phyloP scores from a whole-genome alignment of 2,329 filamentous ascomycete species.

The Monascus ruber region DNA sequence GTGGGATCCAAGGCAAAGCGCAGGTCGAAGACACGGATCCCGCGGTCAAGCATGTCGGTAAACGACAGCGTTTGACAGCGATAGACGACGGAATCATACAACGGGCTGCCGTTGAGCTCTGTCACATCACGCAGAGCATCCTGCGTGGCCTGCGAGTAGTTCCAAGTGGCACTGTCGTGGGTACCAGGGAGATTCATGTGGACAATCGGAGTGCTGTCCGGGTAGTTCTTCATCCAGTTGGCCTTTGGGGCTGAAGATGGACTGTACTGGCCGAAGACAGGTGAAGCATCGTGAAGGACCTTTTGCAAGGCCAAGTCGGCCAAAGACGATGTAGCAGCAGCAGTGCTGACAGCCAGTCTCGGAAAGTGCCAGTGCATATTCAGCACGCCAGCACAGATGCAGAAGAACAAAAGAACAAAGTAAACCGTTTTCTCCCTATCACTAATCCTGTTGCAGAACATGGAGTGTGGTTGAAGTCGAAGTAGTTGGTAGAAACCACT shows the following conservation, averaged over 20 bases:
- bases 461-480: neutral
- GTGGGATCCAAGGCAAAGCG: slow-evolving; percentile 39
- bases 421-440: neutral
- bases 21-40: slow-evolving; percentile 41
- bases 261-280: slow-evolving; percentile 32
- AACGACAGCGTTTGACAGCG: slow-evolving; percentile 34
- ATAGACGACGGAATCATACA: slow-evolving; percentile 20
- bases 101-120: slow-evolving; percentile 24
- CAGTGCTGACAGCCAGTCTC: neutral
- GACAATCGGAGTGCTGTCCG: slow-evolving; percentile 32
- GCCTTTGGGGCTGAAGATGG: slow-evolving; percentile 14
- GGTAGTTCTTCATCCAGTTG: slow-evolving; percentile 37
- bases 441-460: neutral
- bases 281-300: slow-evolving; percentile 30
- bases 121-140: slow-evolving; percentile 29
- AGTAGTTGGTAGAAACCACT: too few species aligned
- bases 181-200: slow-evolving; percentile 43
- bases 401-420: neutral
- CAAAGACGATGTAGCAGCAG: slow-evolving; percentile 8
- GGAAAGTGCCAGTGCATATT: neutral
- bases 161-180: slow-evolving; percentile 42
- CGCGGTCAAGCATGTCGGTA: slow-evolving; percentile 32
- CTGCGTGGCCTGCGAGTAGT: slow-evolving; percentile 36
- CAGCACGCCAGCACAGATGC: neutral
- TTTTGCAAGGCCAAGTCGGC: slow-evolving; percentile 31